A percentile compares a stretch with the other conserved stretches of the same genome.
Conservation (phyloP, 148 eudicot genomes). For the Chenopodium suecicum region DNA sequence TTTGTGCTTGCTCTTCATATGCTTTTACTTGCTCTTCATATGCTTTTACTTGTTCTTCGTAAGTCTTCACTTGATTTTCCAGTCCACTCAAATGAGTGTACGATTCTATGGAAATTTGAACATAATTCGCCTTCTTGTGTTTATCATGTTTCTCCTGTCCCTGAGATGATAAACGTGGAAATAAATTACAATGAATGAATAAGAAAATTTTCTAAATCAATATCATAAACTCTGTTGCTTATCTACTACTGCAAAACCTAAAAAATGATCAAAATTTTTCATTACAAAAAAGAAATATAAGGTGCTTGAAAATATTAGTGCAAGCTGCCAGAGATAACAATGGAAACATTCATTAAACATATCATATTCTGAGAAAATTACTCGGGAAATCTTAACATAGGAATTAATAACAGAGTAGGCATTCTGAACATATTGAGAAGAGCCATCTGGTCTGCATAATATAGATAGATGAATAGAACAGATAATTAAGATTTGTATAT, state of each 20-base stretch:
- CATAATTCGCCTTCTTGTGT: constrained; percentile 70
- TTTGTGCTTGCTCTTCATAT: constrained; percentile 53
- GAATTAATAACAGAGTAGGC: neutral
- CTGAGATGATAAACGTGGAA: neutral
- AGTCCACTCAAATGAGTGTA: constrained; percentile 78
- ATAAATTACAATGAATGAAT: neutral
- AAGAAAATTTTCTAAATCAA: no score
- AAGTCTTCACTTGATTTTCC: constrained; percentile 62
- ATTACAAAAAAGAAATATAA: neutral
- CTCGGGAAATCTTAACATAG: neutral
- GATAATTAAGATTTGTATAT: no score
- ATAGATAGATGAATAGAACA: neutral
- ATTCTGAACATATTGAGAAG: neutral
- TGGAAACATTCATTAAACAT: neutral
- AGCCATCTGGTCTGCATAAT: neutral
- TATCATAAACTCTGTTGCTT: neutral
- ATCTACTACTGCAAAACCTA: neutral
- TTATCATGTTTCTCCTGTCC: constrained; percentile 58
- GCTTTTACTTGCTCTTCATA: constrained; percentile 37
- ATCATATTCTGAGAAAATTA: neutral
- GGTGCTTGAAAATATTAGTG: neutral
- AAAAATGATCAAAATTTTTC: neutral
- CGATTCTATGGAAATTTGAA: constrained; percentile 84
- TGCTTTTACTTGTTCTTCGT: constrained; percentile 59
- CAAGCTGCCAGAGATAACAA: neutral